Evolutionary conservation across 2,329 filamentous ascomycete species (phyloP).

Genomic region (Colletotrichum sp.): DNA sequence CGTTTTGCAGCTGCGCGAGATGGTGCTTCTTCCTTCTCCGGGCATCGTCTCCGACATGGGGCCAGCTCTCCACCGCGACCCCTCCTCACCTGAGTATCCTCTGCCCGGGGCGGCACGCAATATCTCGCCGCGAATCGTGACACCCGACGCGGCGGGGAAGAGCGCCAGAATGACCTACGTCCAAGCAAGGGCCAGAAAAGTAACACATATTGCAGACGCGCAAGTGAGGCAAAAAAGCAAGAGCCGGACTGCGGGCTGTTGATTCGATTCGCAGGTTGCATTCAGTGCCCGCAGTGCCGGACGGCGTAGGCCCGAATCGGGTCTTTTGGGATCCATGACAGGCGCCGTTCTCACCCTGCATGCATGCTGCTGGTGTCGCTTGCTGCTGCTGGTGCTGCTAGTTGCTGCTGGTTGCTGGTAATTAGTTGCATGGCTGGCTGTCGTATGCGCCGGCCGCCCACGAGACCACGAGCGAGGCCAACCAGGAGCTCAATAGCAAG

Average conservation of each 20-base stretch:
- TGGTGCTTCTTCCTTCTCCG: neutral
- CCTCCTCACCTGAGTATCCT: neutral
- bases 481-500: neutral
- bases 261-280: neutral
- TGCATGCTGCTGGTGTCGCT: neutral
- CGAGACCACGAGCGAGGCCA: neutral
- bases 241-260: neutral
- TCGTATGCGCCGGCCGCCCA: neutral
- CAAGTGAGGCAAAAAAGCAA: neutral
- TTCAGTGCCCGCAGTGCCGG: neutral
- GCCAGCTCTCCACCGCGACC: neutral
- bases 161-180: neutral
- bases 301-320: neutral
- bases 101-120: neutral
- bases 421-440: neutral
- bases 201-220: neutral
- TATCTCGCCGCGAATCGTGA: neutral
- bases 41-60: neutral
- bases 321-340: neutral
- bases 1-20: neutral
- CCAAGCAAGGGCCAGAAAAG: neutral
- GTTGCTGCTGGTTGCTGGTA: neutral
- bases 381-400: neutral
- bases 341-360: neutral
- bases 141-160: neutral